Evolutionary conservation across 305 asterid genomes (phyloP).

Genomic region (Solanum aculeatissimum): DNA sequence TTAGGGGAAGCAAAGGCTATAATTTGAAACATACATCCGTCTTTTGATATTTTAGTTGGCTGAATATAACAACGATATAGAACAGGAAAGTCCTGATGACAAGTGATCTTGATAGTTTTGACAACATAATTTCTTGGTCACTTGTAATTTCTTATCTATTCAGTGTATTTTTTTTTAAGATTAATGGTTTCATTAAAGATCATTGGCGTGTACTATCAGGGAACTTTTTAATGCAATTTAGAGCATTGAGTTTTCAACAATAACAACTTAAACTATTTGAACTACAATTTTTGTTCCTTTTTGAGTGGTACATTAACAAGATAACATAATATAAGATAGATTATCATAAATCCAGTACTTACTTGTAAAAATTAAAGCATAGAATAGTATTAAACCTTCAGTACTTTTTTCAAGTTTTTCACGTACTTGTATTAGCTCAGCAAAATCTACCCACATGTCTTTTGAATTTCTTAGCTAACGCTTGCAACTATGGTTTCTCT

Average conservation of each 20-base stretch:
- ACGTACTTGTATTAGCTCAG: no score
- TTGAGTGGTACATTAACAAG: slow-evolving; percentile 12
- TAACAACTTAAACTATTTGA: slow-evolving; percentile 78
- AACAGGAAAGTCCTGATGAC: slow-evolving; percentile 66
- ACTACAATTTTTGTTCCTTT: slow-evolving; percentile 86
- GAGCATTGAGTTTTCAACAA: slow-evolving; percentile 40
- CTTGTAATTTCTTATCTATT: background rate
- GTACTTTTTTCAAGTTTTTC: no score
- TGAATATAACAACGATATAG: slow-evolving; percentile 92
- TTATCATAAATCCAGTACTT: background rate
- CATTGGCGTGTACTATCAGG: background rate
- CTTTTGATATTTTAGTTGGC: slow-evolving; percentile 50
- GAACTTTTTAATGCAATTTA: background rate
- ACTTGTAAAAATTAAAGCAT: slow-evolving; percentile 1
- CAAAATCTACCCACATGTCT: no score
- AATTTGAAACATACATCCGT: background rate
- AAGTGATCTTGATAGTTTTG: slow-evolving; percentile 89
- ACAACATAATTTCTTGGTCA: slow-evolving; percentile 46
- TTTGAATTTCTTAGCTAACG: no score
- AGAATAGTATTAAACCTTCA: background rate
- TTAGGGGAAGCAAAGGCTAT: background rate
- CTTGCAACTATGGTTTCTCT: no score
- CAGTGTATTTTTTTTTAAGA: background rate
- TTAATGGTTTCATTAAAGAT: background rate
- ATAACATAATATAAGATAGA: slow-evolving; percentile 7